phyloP scores from a whole-genome alignment of 441 rosid genomes.

The Brassica hybrid region DNA sequence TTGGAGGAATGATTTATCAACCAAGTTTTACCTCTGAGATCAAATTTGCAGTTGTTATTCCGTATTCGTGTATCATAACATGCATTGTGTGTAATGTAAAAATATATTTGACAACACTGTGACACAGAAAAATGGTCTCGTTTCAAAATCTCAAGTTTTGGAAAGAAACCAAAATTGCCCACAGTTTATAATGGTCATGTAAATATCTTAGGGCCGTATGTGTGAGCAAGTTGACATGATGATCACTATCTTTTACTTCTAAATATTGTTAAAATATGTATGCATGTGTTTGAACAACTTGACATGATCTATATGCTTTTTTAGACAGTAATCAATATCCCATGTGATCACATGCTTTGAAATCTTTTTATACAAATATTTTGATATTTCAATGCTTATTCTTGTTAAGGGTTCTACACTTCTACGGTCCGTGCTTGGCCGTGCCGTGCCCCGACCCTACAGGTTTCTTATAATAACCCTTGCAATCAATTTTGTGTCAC shows the following conservation, averaged over 20 bases:
- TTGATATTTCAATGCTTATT: conserved; percentile 16
- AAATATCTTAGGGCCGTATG: not conserved
- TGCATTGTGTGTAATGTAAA: not conserved
- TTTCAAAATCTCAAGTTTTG: no score
- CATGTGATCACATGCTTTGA: conserved; percentile 48
- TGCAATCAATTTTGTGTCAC: conserved; percentile 15
- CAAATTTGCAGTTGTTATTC: not conserved
- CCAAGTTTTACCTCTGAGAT: not conserved
- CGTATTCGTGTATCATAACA: not conserved
- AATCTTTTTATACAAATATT: conserved; percentile 5
- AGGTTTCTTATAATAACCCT: not conserved
- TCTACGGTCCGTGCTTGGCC: conserved; percentile 36
- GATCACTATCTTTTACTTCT: conserved; percentile 3
- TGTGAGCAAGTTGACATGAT: conserved; percentile 31
- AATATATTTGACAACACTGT: not conserved
- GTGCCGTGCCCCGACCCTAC: conserved; percentile 34
- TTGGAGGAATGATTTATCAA: not conserved
- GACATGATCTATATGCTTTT: conserved; percentile 32
- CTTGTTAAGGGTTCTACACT: not conserved
- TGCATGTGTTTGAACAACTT: conserved; percentile 40
- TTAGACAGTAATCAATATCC: conserved; percentile 34
- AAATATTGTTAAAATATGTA: not conserved
- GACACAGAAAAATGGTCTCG: not conserved
- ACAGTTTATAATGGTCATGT: not conserved
- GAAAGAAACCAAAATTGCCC: not conserved